phyloP scores from a whole-genome alignment of 805 yeast genomes.

The Metschnikowia reukaufii region DNA sequence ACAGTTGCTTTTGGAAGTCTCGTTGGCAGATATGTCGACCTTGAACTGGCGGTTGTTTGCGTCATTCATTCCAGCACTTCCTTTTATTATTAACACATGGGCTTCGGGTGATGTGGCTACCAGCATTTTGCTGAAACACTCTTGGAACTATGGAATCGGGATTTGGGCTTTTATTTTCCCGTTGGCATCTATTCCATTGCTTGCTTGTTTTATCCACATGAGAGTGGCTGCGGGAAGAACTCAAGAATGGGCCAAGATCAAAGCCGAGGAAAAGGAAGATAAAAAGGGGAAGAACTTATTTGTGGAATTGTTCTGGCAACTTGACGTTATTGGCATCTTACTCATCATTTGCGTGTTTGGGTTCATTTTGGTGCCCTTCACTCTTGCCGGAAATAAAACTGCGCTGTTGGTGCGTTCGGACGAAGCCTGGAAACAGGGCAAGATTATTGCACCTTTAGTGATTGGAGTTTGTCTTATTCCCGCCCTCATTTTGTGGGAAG shows the following conservation, averaged over 20 bases:
- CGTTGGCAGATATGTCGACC: slow-evolving; percentile 65
- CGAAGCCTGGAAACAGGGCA: slow-evolving; percentile 54
- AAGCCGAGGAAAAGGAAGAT: slow-evolving; percentile 38
- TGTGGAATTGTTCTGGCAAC: slow-evolving; percentile 54
- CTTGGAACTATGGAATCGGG: slow-evolving; percentile 65
- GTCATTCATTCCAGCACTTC: slow-evolving; percentile 67
- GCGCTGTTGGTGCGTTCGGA: slow-evolving; percentile 25
- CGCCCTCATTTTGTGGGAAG: slow-evolving; percentile 60
- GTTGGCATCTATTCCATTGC: slow-evolving; percentile 58
- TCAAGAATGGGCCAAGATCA: slow-evolving; percentile 48
- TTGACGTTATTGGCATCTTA: slow-evolving; percentile 64
- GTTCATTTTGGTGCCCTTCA: slow-evolving; percentile 67
- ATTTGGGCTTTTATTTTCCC: slow-evolving; percentile 83
- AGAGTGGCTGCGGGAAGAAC: slow-evolving; percentile 50
- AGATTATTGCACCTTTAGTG: slow-evolving; percentile 67
- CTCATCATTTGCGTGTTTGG: slow-evolving; percentile 58
- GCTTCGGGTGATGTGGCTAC: slow-evolving; percentile 58
- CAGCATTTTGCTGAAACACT: slow-evolving; percentile 48
- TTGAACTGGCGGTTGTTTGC: slow-evolving; percentile 69
- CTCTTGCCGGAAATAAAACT: slow-evolving; percentile 57
- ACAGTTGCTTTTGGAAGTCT: slow-evolving; percentile 52
- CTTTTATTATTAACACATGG: slow-evolving; percentile 79
- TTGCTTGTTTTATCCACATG: slow-evolving; percentile 57
- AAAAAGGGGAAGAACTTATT: slow-evolving; percentile 14
- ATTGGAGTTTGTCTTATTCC: slow-evolving; percentile 65